Evolutionary conservation across 2,329 filamentous ascomycete species (phyloP), one percentile per base, ranked within the genome.

Genomic region (Scedosporium apiospermum): DNA sequence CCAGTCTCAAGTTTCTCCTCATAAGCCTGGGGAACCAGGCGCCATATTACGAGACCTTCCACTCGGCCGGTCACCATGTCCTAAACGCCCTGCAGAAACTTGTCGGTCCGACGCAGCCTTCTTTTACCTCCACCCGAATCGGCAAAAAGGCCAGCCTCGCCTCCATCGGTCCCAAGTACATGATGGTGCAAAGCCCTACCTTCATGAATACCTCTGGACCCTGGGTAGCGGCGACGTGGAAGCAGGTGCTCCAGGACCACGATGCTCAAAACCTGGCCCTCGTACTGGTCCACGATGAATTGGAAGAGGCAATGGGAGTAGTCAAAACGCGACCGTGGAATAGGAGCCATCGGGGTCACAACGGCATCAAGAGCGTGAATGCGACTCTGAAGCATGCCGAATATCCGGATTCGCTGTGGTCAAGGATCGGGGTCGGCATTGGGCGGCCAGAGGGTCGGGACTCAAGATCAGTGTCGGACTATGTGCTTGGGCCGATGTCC

Each of bases 1-100:
- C 61, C 23, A 26, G 27, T 27, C 57, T 59, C 14, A 57, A 57
- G 7, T 85, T 96, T 68, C 84, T 98, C 63, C 81, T 98, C 69
- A 84, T 92, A 77, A 95, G 91, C 65, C 83, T 99, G 65, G 95
- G 95, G 67, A 98, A 98, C 69, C 91, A 90, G 6, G 79, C 82
- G 6, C 78, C 85, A 2, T 93, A 93, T 74, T 83, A 84, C 66
- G 82, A 88, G 66, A 96, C 90, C 21, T 86, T 93, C 6, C 95
- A 98, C 76, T 93, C 88, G 26, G 91, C 92, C 14, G 95, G 93
- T 10, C 93, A 98, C 77, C 83, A 86, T 63, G 83, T 91, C 57
- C 83, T 96, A 66, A 78, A 83, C 62, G 78, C 82, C 2, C 76
- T 93, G 7, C 79, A 81, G 21, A 78, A 75, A 16, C 72, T 75